These are phyloP conservation scores for Zymoseptoria ardabiliae DNA, from an alignment of 2,329 filamentous ascomycete genomes.

Conservation along the genomic window DNA sequence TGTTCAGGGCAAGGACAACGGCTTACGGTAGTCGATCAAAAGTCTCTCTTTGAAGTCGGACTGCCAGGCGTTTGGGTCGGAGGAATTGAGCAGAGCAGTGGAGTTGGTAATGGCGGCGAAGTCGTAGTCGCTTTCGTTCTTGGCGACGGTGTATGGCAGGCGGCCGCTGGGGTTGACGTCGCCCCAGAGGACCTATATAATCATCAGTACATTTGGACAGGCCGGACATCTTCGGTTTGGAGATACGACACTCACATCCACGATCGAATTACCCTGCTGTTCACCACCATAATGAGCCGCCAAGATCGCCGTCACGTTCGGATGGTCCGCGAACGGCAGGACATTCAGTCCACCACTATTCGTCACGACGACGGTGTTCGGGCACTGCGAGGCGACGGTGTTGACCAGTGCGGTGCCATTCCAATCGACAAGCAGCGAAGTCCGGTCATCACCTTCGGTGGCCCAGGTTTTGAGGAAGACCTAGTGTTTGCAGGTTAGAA, in stretches of 20 bases:
- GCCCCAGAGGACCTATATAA: conserved; percentile 40
- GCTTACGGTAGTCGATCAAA: conserved; percentile 45
- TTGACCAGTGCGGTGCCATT: conserved; percentile 39
- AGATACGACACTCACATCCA: conserved; percentile 40
- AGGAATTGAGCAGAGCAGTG: conserved; percentile 25
- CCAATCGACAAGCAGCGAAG: conserved; percentile 36
- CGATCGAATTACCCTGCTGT: conserved; percentile 74
- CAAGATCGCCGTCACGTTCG: conserved; percentile 64
- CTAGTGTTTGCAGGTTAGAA: conserved; percentile 42
- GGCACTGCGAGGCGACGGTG: conserved; percentile 43
- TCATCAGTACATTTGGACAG: conserved; percentile 3
- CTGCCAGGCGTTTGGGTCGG: conserved; percentile 38
- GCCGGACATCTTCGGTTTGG: neutral
- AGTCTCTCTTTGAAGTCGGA: conserved; percentile 46
- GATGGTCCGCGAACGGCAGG: conserved; percentile 35
- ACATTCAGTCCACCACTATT: conserved; percentile 51
- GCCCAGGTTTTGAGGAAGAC: conserved; percentile 54
- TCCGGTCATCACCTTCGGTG: conserved; percentile 39
- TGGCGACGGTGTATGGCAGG: conserved; percentile 79
- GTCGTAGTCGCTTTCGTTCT: conserved; percentile 41
- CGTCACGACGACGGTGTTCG: conserved; percentile 56
- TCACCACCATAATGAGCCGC: conserved; percentile 78
- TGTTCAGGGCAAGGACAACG: too few relatives aligned
- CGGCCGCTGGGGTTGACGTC: conserved; percentile 68
- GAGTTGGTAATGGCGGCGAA: conserved; percentile 33